Conservation (phyloP, 2,329 filamentous ascomycete species). For the Neoascochyta sp. region DNA sequence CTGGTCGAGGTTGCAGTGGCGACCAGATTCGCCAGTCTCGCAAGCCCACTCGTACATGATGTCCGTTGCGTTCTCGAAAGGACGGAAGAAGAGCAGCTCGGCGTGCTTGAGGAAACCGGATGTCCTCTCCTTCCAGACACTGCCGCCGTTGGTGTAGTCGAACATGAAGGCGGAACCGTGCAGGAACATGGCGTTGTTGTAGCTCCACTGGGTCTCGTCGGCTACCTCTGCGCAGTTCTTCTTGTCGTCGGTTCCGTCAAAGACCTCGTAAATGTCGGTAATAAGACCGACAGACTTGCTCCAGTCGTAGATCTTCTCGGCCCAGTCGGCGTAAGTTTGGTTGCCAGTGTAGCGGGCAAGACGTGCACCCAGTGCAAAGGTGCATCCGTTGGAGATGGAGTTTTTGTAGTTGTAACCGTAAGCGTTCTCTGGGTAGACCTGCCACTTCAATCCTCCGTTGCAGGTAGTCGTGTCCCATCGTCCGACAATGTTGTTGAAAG, state of each 20-base stretch:
- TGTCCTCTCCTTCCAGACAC: conserved; percentile 56
- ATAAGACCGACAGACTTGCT: conserved; percentile 49
- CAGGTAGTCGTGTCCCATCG: conserved; percentile 69
- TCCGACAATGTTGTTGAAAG: conserved; percentile 66
- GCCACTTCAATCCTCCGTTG: conserved; percentile 72
- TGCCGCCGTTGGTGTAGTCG: conserved; percentile 46
- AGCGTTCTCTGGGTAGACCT: conserved; percentile 73
- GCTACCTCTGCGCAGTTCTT: conserved; percentile 49
- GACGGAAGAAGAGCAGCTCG: conserved; percentile 52
- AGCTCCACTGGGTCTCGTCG: conserved; percentile 55
- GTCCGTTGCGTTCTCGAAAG: conserved; percentile 45
- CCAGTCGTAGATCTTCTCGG: conserved; percentile 62
- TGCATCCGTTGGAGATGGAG: conserved; percentile 73
- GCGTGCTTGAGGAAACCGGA: conserved; percentile 56
- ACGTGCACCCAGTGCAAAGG: conserved; percentile 76
- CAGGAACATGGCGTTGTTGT: conserved; percentile 55
- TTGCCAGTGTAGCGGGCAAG: conserved; percentile 68
- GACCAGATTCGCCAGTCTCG: conserved; percentile 47
- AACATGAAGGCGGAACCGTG: conserved; percentile 56
- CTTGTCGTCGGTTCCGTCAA: conserved; percentile 52
- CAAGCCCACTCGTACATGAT: conserved; percentile 66
- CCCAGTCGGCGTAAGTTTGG: conserved; percentile 57
- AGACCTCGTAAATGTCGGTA: conserved; percentile 50
- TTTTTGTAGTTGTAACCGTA: conserved; percentile 78
- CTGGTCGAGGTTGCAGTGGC: conserved; percentile 66